Evolutionary conservation across 257 asterid species (phyloP).

Genomic region (Asclepias syriaca): DNA sequence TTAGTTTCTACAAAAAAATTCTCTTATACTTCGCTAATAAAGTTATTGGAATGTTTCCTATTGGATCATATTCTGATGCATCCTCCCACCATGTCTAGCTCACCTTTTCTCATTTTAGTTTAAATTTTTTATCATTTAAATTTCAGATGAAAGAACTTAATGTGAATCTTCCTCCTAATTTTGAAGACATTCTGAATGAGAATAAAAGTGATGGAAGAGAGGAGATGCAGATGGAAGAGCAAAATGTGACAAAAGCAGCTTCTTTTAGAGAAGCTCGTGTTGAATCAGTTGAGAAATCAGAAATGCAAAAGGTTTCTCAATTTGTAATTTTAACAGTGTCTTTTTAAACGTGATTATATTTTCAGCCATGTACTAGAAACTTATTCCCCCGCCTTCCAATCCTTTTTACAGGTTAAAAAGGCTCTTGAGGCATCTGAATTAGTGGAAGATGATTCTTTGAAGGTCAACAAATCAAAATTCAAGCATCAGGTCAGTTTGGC

Average conservation of each 20-base stretch:
- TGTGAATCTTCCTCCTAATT: conserved; percentile 53
- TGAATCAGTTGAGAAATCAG: conserved; percentile 30
- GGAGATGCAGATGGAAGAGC: conserved; percentile 31
- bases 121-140: background rate
- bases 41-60: too few species aligned
- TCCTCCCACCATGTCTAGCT: too few species aligned
- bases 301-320: conserved; percentile 40
- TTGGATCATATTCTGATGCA: too few species aligned
- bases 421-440: conserved; percentile 23
- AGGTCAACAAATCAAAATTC: conserved; percentile 25
- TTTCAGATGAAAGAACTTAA: conserved; percentile 72
- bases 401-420: conserved; percentile 16
- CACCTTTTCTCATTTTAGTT: too few species aligned
- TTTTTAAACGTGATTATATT: background rate
- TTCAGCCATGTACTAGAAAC: background rate
- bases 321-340: conserved; percentile 1
- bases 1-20: too few species aligned
- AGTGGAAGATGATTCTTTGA: conserved; percentile 31
- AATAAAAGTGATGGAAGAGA: conserved; percentile 22
- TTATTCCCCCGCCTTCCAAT: background rate
- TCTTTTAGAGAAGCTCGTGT: conserved; percentile 21
- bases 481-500: conserved; percentile 50
- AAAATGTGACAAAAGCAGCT: conserved; percentile 31
- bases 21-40: too few species aligned
- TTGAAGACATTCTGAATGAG: conserved; percentile 48